Conservation (phyloP, 2,329 filamentous ascomycete genomes). For the Diaporthe humulicola region DNA sequence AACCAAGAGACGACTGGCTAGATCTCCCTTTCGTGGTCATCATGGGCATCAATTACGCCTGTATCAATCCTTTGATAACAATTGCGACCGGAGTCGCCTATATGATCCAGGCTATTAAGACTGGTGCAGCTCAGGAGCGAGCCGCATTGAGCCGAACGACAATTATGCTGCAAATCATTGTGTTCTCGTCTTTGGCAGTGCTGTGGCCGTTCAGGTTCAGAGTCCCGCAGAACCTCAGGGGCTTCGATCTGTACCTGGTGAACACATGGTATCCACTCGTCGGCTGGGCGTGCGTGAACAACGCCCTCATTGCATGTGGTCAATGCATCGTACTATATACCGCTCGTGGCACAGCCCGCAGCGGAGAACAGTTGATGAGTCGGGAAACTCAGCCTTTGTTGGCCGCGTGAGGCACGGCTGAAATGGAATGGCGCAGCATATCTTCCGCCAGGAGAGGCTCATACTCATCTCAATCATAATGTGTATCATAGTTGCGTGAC, state of each 20-base stretch:
- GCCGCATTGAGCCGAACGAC: not conserved
- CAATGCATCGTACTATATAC: not conserved
- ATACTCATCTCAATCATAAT: no score
- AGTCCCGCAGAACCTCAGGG: not conserved
- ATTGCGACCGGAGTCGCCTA: not conserved
- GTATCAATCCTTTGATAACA: constrained; percentile 5
- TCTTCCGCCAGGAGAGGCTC: no score
- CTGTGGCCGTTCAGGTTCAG: not conserved
- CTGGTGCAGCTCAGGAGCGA: not conserved
- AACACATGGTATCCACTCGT: not conserved
- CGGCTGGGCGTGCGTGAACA: constrained; percentile 16
- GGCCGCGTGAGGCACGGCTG: not conserved
- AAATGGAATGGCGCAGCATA: no score
- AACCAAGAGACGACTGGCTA: not conserved
- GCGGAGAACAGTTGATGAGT: not conserved
- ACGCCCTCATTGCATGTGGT: not conserved
- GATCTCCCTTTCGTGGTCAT: not conserved
- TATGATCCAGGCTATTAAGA: not conserved
- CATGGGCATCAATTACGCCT: not conserved
- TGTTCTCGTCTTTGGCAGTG: not conserved
- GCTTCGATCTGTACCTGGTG: not conserved
- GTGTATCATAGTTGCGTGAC: no score
- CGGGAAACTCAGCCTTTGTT: constrained; percentile 1
- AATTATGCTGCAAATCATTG: not conserved
- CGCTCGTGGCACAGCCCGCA: not conserved